Percentiles rank a stretch among this genome's conserved stretches.
Evolutionary conservation across 139 green algal genomes (phyloP).

Genomic region (Closterium sp.): DNA sequence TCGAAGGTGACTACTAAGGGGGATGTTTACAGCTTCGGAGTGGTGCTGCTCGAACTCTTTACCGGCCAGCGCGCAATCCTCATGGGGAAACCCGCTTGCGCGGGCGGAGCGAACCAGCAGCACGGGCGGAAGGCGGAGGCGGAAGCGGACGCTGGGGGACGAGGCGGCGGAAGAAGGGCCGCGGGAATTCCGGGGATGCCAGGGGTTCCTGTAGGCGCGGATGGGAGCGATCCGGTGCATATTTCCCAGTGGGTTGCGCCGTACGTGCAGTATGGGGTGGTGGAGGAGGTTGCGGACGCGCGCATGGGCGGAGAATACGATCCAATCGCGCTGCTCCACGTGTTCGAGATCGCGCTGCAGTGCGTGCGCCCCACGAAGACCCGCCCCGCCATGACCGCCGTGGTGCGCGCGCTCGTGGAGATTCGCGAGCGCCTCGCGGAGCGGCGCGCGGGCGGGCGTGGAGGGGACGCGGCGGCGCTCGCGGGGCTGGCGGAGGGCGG

Average conservation of each 20-base stretch:
- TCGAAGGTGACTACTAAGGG: slow-evolving; percentile 12
- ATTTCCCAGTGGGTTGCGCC: slow-evolving; percentile 5
- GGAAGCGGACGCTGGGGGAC: not conserved
- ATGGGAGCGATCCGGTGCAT: not conserved
- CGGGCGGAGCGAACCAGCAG: not conserved
- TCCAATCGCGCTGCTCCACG: not conserved
- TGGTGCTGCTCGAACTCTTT: not conserved
- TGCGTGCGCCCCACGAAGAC: not conserved
- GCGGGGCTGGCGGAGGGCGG: not conserved
- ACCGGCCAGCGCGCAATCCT: slow-evolving; percentile 3
- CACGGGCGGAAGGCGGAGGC: not conserved
- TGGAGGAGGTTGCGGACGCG: not conserved
- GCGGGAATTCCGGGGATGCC: not conserved
- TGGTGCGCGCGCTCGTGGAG: not conserved
- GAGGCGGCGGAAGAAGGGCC: not conserved
- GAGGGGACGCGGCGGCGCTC: not conserved
- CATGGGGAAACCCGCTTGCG: not conserved
- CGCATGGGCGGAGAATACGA: not conserved
- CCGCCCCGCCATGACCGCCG: not conserved
- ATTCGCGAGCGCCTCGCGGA: not conserved
- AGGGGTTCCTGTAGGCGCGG: not conserved
- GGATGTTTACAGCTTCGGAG: slow-evolving; percentile 15
- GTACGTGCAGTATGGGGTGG: not conserved
- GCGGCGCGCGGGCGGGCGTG: too few relatives aligned
- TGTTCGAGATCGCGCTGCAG: slow-evolving; percentile 9